These are phyloP conservation scores for Letharia lupina DNA, from an alignment of 495 filamentous ascomycete species.

Conservation along the genomic window DNA sequence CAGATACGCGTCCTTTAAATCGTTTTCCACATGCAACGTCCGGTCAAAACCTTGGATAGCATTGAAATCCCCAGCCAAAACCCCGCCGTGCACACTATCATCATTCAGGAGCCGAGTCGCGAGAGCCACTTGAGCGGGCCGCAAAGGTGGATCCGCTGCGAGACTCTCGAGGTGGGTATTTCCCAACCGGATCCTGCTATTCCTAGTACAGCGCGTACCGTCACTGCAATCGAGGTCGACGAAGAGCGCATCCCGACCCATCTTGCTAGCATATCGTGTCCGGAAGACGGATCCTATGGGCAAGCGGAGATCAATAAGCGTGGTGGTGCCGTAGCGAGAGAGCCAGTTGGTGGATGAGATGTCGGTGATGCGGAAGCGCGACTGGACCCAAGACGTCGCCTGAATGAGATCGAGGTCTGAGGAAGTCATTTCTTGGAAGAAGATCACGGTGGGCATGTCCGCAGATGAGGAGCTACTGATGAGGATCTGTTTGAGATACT, in stretches of 20 bases:
- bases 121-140: conserved; percentile 37
- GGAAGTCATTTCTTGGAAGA: conserved; percentile 43
- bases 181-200: conserved; percentile 35
- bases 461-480: conserved; percentile 20
- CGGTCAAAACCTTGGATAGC: conserved; percentile 47
- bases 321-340: conserved; percentile 41
- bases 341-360: conserved; percentile 28
- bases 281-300: conserved; percentile 36
- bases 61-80: conserved; percentile 46
- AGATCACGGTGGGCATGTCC: conserved; percentile 33
- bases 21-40: conserved; percentile 37
- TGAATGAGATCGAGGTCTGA: conserved; percentile 37
- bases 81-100: conserved; percentile 25
- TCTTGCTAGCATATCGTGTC: conserved; percentile 36
- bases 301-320: conserved; percentile 41
- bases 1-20: conserved; percentile 42
- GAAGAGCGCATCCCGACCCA: conserved; percentile 46
- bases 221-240: conserved; percentile 33
- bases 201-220: no score
- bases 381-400: conserved; percentile 35
- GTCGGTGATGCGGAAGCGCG: conserved; percentile 43
- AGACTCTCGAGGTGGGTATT: conserved; percentile 50
- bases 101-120: conserved; percentile 35
- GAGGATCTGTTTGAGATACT: conserved; percentile 28
- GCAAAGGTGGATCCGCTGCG: conserved; percentile 30